Conservation (phyloP, 441 rosid genomes). For the Macaranga tanarius region DNA sequence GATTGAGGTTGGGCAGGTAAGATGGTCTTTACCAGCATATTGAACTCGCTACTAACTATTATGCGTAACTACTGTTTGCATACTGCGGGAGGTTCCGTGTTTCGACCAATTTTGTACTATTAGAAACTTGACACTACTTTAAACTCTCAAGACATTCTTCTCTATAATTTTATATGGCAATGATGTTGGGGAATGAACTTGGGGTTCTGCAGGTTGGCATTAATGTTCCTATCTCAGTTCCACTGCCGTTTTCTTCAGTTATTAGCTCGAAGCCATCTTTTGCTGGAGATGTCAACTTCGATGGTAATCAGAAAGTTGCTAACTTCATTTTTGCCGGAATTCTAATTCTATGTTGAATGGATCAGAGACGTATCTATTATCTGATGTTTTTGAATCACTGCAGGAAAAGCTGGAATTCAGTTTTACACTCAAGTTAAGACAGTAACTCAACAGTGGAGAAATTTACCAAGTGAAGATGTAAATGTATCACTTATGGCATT, state of each 20-base stretch:
- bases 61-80: neutral
- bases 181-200: constrained; percentile 8
- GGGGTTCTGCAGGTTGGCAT: constrained; percentile 61
- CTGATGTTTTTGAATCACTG: constrained; percentile 4
- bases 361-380: neutral
- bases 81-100: neutral
- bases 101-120: neutral
- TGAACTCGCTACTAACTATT: no score
- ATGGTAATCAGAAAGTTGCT: constrained; percentile 49
- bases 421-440: constrained; percentile 86
- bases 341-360: no score
- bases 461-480: constrained; percentile 48
- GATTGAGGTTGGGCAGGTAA: constrained; percentile 86
- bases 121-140: neutral
- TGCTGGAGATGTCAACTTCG: constrained; percentile 81
- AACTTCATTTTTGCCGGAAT: neutral
- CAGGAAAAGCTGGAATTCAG: constrained; percentile 91
- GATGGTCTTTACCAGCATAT: neutral
- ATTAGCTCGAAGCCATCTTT: constrained; percentile 83
- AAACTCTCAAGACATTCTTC: neutral
- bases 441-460: constrained; percentile 90
- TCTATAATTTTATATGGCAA: neutral
- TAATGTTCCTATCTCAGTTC: constrained; percentile 85
- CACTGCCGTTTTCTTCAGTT: constrained; percentile 77
- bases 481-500: constrained; percentile 55